Conservation (phyloP, 75 land plant genomes). For the Larix kaempferi region DNA sequence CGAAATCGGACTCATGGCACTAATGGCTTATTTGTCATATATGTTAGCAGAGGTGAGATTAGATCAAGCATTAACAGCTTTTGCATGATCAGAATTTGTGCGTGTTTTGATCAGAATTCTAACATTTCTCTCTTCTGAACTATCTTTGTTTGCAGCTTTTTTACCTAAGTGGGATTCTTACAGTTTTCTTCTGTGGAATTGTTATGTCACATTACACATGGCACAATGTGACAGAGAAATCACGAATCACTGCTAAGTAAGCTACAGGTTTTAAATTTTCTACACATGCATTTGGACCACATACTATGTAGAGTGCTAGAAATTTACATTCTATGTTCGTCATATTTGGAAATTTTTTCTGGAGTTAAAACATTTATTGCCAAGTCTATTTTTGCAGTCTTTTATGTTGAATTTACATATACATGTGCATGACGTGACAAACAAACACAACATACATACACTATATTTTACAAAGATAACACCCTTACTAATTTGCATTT, state of each 20-base stretch:
- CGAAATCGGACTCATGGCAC: conserved; percentile 65
- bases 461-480: too few species aligned
- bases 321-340: neutral
- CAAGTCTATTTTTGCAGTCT: too few species aligned
- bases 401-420: too few species aligned
- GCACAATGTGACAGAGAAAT: conserved; percentile 72
- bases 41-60: conserved; percentile 70
- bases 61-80: neutral
- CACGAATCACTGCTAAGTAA: conserved; percentile 72
- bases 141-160: conserved; percentile 40
- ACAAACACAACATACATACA: too few species aligned
- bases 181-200: conserved; percentile 85
- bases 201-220: conserved; percentile 84
- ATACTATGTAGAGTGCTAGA: neutral
- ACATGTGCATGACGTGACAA: too few species aligned
- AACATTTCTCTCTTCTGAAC: neutral
- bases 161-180: conserved; percentile 69
- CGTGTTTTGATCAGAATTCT: neutral
- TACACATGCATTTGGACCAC: neutral
- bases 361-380: neutral
- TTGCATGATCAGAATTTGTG: neutral
- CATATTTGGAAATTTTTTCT: neutral
- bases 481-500: too few species aligned
- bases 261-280: neutral
- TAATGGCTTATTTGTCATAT: conserved; percentile 84